Conservation (phyloP, 2,329 filamentous ascomycete species). For the Ceratocystis cacaofunesta region DNA sequence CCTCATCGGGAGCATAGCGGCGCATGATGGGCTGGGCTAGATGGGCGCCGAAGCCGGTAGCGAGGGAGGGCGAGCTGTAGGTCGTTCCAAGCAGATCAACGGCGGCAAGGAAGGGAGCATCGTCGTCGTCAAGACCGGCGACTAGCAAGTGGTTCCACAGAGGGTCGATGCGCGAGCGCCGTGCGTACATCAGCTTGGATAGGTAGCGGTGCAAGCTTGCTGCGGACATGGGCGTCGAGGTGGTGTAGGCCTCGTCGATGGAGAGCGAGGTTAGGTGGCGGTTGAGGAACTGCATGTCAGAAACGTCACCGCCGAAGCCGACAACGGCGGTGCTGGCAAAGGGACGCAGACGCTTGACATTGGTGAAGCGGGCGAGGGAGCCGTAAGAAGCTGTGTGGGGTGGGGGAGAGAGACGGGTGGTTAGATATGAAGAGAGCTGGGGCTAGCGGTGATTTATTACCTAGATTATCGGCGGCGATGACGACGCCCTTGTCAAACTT, state of each 20-base stretch:
- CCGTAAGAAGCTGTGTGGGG: conserved; percentile 72
- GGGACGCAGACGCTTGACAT: conserved; percentile 84
- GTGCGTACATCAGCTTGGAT: conserved; percentile 87
- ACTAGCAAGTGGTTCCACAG: conserved; percentile 95
- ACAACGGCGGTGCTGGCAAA: conserved; percentile 76
- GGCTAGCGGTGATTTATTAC: conserved; percentile 33
- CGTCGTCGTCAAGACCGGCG: conserved; percentile 66
- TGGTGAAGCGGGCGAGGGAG: conserved; percentile 87
- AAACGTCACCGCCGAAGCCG: conserved; percentile 92
- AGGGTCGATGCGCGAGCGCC: conserved; percentile 88
- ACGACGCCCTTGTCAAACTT: conserved; percentile 96
- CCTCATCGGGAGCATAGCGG: conserved; percentile 70
- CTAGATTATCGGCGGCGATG: conserved; percentile 91
- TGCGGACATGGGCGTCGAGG: conserved; percentile 50
- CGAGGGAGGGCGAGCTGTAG: conserved; percentile 73
- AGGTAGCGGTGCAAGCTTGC: conserved; percentile 95
- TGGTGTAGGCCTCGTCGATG: conserved; percentile 73
- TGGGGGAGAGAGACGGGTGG: not conserved
- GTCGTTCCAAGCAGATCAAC: conserved; percentile 89
- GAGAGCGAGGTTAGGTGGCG: conserved; percentile 74
- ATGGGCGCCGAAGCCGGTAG: conserved; percentile 86
- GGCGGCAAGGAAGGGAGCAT: conserved; percentile 75
- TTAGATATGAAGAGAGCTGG: not conserved
- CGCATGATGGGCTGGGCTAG: conserved; percentile 87
- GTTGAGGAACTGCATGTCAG: conserved; percentile 98